A percentile compares a stretch with the other conserved stretches of the same genome.
phyloP scores from a whole-genome alignment of 2,329 filamentous ascomycete species.

The Ophiostoma triangulosporum region DNA sequence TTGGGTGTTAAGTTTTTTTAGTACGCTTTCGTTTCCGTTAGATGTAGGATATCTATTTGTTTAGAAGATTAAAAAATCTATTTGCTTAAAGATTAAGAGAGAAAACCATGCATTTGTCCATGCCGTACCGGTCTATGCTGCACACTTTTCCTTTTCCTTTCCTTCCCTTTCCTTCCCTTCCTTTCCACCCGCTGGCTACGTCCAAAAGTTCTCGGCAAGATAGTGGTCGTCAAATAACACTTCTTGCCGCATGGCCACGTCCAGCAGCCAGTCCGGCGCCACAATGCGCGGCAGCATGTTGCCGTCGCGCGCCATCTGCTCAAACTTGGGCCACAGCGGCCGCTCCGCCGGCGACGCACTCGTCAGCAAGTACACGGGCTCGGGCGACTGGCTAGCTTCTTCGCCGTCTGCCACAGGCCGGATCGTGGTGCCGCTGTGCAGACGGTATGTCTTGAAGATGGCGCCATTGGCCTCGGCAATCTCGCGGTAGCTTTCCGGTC shows the following conservation, averaged over 20 bases:
- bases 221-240: slow-evolving; percentile 55
- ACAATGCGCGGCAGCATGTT: slow-evolving; percentile 75
- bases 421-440: slow-evolving; percentile 55
- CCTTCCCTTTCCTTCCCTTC: too few species aligned
- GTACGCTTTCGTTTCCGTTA: background rate
- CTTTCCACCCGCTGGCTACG: background rate
- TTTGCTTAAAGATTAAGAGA: too few species aligned
- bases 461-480: slow-evolving; percentile 87
- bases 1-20: slow-evolving; percentile 95
- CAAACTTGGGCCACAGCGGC: slow-evolving; percentile 67
- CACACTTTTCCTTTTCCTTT: too few species aligned
- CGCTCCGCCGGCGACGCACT: slow-evolving; percentile 53
- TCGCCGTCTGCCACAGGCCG: slow-evolving; percentile 44
- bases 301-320: slow-evolving; percentile 61
- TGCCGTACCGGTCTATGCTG: background rate
- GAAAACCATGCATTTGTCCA: too few species aligned
- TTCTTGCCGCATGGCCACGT: slow-evolving; percentile 79
- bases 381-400: slow-evolving; percentile 45
- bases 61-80: too few species aligned
- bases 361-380: slow-evolving; percentile 74
- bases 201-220: slow-evolving; percentile 22
- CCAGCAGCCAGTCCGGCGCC: slow-evolving; percentile 75
- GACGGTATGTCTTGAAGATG: slow-evolving; percentile 62
- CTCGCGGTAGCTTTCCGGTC: slow-evolving; percentile 68
- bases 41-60: too few species aligned